phyloP scores from a whole-genome alignment of 805 yeast genomes.

The Peterozyma xylosa region DNA sequence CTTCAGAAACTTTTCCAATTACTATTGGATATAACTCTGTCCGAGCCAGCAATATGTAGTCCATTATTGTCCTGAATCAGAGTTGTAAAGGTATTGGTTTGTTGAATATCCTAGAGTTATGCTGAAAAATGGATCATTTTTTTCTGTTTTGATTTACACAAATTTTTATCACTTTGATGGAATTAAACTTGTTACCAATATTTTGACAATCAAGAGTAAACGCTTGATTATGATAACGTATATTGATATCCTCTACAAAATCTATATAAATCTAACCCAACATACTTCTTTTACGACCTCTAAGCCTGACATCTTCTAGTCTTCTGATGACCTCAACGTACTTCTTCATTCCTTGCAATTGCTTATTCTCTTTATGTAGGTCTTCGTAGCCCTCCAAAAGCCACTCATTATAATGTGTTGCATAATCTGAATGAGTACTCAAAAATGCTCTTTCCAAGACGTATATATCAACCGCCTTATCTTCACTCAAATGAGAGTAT shows the following conservation, averaged over 20 bases:
- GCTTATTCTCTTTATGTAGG: constrained; percentile 25
- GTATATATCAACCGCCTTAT: constrained; percentile 94
- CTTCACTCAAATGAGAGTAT: constrained; percentile 70
- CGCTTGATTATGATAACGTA: too few relatives aligned
- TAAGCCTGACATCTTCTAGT: constrained; percentile 75
- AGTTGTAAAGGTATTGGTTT: too few relatives aligned
- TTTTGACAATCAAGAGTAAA: too few relatives aligned
- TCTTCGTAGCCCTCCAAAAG: constrained; percentile 60
- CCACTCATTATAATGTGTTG: constrained; percentile 61
- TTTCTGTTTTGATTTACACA: too few relatives aligned
- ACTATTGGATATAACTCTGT: not conserved
- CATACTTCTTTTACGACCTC: constrained; percentile 96
- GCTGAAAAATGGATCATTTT: too few relatives aligned
- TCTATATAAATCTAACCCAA: constrained; percentile 43
- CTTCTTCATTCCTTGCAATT: constrained; percentile 21
- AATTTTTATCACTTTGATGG: too few relatives aligned
- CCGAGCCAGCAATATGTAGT: not conserved
- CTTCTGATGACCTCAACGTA: constrained; percentile 50
- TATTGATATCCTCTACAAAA: too few relatives aligned
- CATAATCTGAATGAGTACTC: constrained; percentile 80
- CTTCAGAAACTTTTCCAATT: not conserved
- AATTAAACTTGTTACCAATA: too few relatives aligned
- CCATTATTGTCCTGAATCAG: not conserved
- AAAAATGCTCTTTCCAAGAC: constrained; percentile 87
- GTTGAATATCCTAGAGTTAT: too few relatives aligned